Conservation (phyloP, 257 asterid species). For the Cordia subcordata region DNA sequence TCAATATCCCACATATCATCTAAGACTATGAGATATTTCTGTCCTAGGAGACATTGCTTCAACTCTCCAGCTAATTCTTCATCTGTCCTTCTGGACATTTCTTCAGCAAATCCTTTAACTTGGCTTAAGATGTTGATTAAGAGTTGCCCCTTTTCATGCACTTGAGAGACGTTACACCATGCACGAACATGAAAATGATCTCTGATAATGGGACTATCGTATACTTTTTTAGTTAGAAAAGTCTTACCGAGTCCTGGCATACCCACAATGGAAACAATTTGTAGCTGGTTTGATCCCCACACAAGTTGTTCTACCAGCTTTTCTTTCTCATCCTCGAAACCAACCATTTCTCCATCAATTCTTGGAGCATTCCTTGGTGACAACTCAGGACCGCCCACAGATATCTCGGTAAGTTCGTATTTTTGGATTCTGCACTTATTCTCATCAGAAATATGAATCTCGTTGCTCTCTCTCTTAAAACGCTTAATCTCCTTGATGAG, state of each 20-base stretch:
- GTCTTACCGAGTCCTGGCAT: neutral
- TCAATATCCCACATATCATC: neutral
- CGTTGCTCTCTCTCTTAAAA: neutral
- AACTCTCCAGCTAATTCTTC: constrained; percentile 5
- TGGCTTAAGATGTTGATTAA: neutral
- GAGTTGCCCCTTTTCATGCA: neutral
- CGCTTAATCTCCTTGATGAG: neutral
- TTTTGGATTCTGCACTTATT: neutral
- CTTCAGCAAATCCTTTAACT: neutral
- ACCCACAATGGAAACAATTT: neutral
- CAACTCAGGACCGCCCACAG: neutral
- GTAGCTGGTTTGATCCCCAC: neutral
- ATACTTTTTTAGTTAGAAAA: constrained; percentile 1
- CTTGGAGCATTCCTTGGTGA: no score
- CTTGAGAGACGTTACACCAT: neutral
- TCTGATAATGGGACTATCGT: neutral
- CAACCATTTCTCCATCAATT: neutral
- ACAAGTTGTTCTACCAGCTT: neutral
- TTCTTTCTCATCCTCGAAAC: neutral
- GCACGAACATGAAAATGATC: neutral
- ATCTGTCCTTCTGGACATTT: neutral
- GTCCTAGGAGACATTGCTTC: neutral
- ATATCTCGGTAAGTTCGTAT: neutral
- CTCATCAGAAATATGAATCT: neutral
- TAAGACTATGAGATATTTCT: neutral